Evolutionary conservation across 257 asterid species (phyloP).

Genomic region (Gentiana dahurica): DNA sequence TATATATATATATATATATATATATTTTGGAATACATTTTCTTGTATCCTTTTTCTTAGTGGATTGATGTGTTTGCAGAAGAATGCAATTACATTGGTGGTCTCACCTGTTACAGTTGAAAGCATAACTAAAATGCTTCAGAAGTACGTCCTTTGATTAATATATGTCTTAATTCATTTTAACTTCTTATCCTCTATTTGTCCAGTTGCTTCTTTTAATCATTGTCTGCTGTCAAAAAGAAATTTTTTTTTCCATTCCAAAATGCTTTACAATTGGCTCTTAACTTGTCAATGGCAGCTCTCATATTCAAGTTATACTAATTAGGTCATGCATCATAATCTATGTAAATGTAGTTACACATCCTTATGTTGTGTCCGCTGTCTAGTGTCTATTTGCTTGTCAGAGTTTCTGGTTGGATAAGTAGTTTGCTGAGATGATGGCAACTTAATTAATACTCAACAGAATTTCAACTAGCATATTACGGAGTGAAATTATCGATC

Average conservation of each 20-base stretch:
- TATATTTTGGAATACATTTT: slow-evolving; percentile 1
- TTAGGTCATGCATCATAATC: not conserved
- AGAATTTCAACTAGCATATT: too few species aligned
- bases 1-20: too few species aligned
- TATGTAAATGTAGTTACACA: not conserved
- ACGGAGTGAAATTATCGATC: too few species aligned
- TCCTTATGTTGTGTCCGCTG: not conserved
- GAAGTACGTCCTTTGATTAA: slow-evolving; percentile 41
- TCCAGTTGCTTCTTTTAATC: not conserved
- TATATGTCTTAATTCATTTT: slow-evolving; percentile 2
- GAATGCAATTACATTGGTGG: slow-evolving; percentile 70
- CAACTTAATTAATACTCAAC: not conserved
- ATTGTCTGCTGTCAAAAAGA: not conserved
- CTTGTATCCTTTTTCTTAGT: slow-evolving; percentile 4
- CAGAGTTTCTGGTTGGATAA: not conserved
- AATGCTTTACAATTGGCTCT: not conserved
- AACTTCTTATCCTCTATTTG: slow-evolving; percentile 7
- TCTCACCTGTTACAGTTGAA: slow-evolving; percentile 67
- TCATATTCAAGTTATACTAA: not conserved
- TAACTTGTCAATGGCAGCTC: not conserved
- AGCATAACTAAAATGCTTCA: slow-evolving; percentile 63
- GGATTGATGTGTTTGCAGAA: slow-evolving; percentile 46
- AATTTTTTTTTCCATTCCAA: not conserved
- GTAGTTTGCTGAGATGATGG: not conserved
- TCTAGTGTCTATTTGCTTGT: not conserved